Evolutionary conservation across 1,284 basidiomycete species (phyloP).

Genomic region (Filobasidium uniguttulatum): DNA sequence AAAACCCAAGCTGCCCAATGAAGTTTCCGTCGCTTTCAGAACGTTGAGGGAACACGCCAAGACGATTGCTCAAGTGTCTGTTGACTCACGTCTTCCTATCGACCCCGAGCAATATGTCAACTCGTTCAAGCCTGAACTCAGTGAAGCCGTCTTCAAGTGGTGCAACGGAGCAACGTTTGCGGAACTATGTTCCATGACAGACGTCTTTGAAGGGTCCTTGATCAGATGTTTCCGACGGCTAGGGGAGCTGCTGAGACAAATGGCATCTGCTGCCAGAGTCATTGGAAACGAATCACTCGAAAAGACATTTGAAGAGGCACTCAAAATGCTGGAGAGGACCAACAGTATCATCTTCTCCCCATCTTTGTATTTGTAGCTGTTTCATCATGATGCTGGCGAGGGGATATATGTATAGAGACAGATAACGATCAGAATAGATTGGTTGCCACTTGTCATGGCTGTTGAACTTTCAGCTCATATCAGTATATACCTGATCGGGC

Average conservation of each 20-base stretch:
- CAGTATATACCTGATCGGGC: too few relatives aligned
- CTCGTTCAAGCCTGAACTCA: slow-evolving; percentile 94
- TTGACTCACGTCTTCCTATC: slow-evolving; percentile 76
- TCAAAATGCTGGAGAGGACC: slow-evolving; percentile 77
- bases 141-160: slow-evolving; percentile 96
- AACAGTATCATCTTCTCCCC: slow-evolving; percentile 92
- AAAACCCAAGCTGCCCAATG: slow-evolving; percentile 72
- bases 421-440: too few relatives aligned
- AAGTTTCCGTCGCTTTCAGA: slow-evolving; percentile 78
- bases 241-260: slow-evolving; percentile 87
- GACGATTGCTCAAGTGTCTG: slow-evolving; percentile 87
- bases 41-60: slow-evolving; percentile 91
- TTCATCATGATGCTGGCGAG: slow-evolving; percentile 26
- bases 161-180: slow-evolving; percentile 92
- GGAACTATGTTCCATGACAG: slow-evolving; percentile 52
- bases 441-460: too few relatives aligned
- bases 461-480: too few relatives aligned
- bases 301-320: slow-evolving; percentile 74
- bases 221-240: slow-evolving; percentile 88
- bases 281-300: slow-evolving; percentile 89
- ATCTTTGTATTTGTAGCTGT: slow-evolving; percentile 35
- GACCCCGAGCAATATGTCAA: slow-evolving; percentile 91
- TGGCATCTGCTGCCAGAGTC: slow-evolving; percentile 86
- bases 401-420: too few relatives aligned
- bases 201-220: slow-evolving; percentile 44